Evolutionary conservation across 345 rosid genomes (phyloP), one percentile per base, ranked within the genome.

Genomic region (Theobroma cacao): DNA sequence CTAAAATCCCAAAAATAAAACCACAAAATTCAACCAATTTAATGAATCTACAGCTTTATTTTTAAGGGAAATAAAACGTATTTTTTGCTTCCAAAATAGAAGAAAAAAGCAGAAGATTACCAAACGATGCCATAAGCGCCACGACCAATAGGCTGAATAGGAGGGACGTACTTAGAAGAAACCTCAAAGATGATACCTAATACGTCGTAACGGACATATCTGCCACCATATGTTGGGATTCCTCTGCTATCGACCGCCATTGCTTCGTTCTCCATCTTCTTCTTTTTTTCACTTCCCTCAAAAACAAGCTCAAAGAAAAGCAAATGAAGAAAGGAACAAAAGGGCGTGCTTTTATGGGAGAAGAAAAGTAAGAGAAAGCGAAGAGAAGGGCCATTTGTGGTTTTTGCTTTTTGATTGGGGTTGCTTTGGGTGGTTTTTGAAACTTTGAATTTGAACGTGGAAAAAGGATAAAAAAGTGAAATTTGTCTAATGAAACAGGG

Each of bases 111-210:
- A 78, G 74, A 45, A 59, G 52, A 58, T 84, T 85, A 92, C 98
- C 97, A 94, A 71, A 94, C 98, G 81, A 92, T 91, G 82, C 98
- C 97, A 78, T 88, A 90, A 18, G 98, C 94, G 55, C 97, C 98
- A 76, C 92, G 96, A 75, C 98, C 97, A 5, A 94, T 85, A 2
- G 97, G 90, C n/a, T 89, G 87, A 63, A 94, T 82, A 26, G 94
- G 98, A 86, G 98, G 98, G 53, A 87, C 84, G 69, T 94, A 94
- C 82, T 94, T 91, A 47, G 93, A 88, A 41, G 95, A 74, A 45
- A 94, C 85, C 68, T 86, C 87, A 75, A 94, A 94, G 62, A 84
- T 81, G 81, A 82, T 92, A 50, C 98, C 97, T 7, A 90, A 83
- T 52, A 94, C 84, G 72, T 89, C 88, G 79, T 90, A 89, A 84